Base-by-base conservation (phyloP, 257 asterid species). In the Solanum tarijense region DNA sequence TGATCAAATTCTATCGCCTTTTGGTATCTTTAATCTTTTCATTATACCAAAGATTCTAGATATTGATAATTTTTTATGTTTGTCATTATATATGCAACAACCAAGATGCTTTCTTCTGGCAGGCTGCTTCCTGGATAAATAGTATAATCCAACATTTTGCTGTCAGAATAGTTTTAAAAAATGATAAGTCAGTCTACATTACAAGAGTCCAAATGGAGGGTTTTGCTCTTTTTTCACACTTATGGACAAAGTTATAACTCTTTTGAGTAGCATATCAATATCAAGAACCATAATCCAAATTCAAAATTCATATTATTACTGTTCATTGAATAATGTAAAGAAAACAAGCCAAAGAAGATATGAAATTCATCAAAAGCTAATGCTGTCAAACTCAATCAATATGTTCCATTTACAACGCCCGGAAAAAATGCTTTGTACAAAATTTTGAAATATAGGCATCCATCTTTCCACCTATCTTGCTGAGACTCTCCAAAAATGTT, bases 381-480 rank as follows among this genome's bases (percentile, higher is more conserved):
- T 82, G 9, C 69, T 82, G 12, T 79, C 38, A 79, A 27, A 79
- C 85, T 79, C 85, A 27, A 48, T 29, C 43, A 48, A 52, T 48
- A 82, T 20, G 25, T 48, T 27, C 43, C 69, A 82, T 82, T 82
- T 82, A 82, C 86, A 82, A 16, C n/a, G 11, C 41, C 35, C 20
- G 2, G 68, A n/a, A 46, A 81, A 27, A 27, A 52, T 82, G 27
- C 91, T 88, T 90, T 89, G 86, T 90, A 91, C 93, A 95, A 93
- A 94, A 93, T 88, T 58, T 82, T 68, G 81, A 86, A 86, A 41
- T 16, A 72, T 55, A 78, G 52, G 11, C 85, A 81, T 81, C 85
- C 38, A 20, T 34, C 46, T 55, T 89, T 25, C 82, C 43, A 87
- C 39, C 73, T 66, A 12, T 27, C 9, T 66, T 66, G 3, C 21